Evolutionary conservation across 163 green algal genomes (phyloP), one percentile per base, ranked within the genome.

Genomic region (Smithsoniella earleae): DNA sequence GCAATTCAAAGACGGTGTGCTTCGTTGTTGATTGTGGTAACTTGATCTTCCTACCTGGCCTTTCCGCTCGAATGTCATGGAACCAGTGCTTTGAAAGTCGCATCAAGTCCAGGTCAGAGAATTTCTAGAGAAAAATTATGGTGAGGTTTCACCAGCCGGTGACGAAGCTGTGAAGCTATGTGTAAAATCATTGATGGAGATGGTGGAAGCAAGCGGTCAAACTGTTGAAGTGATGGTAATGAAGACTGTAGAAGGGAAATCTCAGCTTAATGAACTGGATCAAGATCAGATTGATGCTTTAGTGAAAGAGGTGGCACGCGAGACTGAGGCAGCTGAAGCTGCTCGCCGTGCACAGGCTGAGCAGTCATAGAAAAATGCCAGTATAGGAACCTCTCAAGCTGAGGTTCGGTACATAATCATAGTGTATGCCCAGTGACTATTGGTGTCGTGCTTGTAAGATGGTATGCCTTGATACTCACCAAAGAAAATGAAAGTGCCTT

Each of bases 121-220:
- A 82, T 99, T 90, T 79, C 80, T 99, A 73, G 95, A 99, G 83
- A 98, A 98, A 89, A 85, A 96, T 75, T 97, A 92, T 46, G 78
- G 81, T 34, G 87, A 95, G 66, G 90, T 79, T 2, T 76, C 66
- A 0, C 58, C 58, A 69, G 58, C 25, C n/a, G 89, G 88, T 18
- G 74, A 83, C 18, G 90, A 90, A 22, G 92, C 92, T 1, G 75
- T 97, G 62, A 97, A 97, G 84, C 86, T 97, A 73, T 87, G 91
- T 5, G 82, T 98, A 27, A 84, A 83, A 3, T 90, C 94, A 30
- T 81, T 99, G 8, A 91, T 92, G 75, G 95, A 99, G 86, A 89
- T 90, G 13, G 92, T 98, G 73, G 95, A 99, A 77, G 87, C 88
- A 25, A 84, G 85, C 76, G 89, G 85, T 80, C 95, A 96, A 78